Conservation (phyloP, 768 basidiomycete species). For the Xanthoconium purpureum region DNA sequence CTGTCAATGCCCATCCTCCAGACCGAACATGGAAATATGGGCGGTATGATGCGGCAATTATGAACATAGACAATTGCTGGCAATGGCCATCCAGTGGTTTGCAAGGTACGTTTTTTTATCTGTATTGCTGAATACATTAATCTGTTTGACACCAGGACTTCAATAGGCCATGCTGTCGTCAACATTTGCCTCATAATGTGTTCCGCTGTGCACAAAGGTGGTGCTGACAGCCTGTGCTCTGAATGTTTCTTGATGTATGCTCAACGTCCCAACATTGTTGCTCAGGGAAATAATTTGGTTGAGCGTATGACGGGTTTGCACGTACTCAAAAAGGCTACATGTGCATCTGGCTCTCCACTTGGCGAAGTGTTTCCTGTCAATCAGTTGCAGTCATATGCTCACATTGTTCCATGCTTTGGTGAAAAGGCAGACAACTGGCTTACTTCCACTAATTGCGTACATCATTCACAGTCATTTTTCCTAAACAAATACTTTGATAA, state of each 20-base stretch:
- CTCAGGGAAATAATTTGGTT: not conserved
- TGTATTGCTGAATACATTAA: too few relatives aligned
- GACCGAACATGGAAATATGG: not conserved
- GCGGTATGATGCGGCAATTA: not conserved
- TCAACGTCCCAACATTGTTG: not conserved
- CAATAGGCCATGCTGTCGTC: not conserved
- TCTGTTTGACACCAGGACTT: not conserved
- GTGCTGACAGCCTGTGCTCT: not conserved
- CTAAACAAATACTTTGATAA: too few relatives aligned
- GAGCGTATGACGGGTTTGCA: not conserved
- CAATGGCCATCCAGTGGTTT: not conserved
- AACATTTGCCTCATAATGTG: not conserved
- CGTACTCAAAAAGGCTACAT: slow-evolving; percentile 2
- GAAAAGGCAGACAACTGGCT: not conserved
- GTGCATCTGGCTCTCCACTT: not conserved
- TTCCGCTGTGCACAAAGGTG: not conserved
- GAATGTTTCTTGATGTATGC: not conserved
- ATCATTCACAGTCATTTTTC: slow-evolving; percentile 3
- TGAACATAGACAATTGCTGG: not conserved
- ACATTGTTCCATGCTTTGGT: slow-evolving; percentile 10
- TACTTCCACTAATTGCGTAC: not conserved
- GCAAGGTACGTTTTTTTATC: not conserved
- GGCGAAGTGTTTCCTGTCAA: slow-evolving; percentile 6
- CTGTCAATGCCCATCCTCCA: not conserved
- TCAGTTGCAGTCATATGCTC: slow-evolving; percentile 6